phyloP scores from a whole-genome alignment of 176 grass and related monocot species.

The Bromus sterilis region DNA sequence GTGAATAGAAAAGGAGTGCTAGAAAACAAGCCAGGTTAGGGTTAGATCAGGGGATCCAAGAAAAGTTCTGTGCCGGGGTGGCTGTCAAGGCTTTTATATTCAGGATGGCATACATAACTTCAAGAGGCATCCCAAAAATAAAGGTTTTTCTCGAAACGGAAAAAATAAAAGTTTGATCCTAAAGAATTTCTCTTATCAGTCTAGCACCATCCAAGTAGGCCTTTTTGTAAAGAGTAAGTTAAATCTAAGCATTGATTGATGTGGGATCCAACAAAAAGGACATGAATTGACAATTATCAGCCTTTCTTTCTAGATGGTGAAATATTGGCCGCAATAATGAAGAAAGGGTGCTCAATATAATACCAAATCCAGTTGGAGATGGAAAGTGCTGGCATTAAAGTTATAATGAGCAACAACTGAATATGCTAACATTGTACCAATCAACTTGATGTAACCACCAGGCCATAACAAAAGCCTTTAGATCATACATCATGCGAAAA shows the following conservation, averaged over 20 bases:
- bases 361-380: not conserved
- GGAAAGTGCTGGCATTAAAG: not conserved
- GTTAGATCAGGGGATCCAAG: not conserved
- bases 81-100: not conserved
- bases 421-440: slow-evolving; percentile 14
- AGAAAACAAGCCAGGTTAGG: not conserved
- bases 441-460: slow-evolving; percentile 5
- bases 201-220: not conserved
- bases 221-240: not conserved
- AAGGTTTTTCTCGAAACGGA: not conserved
- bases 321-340: slow-evolving; percentile 16
- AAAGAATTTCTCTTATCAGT: not conserved
- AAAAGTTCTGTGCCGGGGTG: not conserved
- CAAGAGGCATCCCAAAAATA: not conserved
- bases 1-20: not conserved
- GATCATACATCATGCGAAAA: slow-evolving; percentile 4
- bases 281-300: not conserved
- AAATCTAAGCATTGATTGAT: not conserved
- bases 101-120: not conserved
- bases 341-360: slow-evolving; percentile 9
- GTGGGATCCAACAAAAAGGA: not conserved
- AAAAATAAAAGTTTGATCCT: not conserved
- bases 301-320: not conserved
- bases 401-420: slow-evolving; percentile 6
- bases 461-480: not conserved